A percentile compares a stretch with the other conserved stretches of the same genome.
These are phyloP conservation scores for Sphenostylis stenocarpa DNA, from an alignment of 306 rosid species.

Conservation along the genomic window DNA sequence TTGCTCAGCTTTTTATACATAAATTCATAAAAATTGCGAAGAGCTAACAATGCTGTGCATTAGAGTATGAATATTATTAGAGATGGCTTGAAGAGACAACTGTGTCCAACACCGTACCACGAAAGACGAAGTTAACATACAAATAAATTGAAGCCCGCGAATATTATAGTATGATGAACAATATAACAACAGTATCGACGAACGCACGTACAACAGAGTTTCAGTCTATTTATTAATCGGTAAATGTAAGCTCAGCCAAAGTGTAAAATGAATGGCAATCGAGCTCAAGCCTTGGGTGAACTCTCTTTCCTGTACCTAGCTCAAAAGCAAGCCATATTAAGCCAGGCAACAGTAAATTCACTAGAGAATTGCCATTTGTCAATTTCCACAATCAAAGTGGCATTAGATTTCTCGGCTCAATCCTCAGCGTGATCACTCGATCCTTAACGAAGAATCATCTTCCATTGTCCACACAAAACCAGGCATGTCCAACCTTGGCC, in stretches of 20 bases:
- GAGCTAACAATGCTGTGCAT: not conserved
- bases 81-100: constrained; percentile 31
- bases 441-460: constrained; percentile 49
- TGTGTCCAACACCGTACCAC: constrained; percentile 43
- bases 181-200: constrained; percentile 37
- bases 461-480: constrained; percentile 75
- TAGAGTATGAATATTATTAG: constrained; percentile 41
- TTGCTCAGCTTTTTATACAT: not conserved
- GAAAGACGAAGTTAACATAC: constrained; percentile 34
- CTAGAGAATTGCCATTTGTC: constrained; percentile 36
- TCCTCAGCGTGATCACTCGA: constrained; percentile 33
- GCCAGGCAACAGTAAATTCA: constrained; percentile 41
- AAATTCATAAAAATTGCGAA: constrained; percentile 6
- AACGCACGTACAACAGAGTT: constrained; percentile 41
- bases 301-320: constrained; percentile 38
- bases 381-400: constrained; percentile 4
- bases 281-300: constrained; percentile 55
- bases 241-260: constrained; percentile 68
- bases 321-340: constrained; percentile 44
- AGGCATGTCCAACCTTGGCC: constrained; percentile 85
- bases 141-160: constrained; percentile 45
- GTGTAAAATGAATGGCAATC: constrained; percentile 66
- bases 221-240: constrained; percentile 42
- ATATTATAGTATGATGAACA: constrained; percentile 43
- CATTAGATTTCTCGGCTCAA: not conserved